Percentiles rank a stretch among this genome's conserved stretches.
Conservation (phyloP, 1,284 basidiomycete genomes). For the Mycosarcoma maydis region DNA sequence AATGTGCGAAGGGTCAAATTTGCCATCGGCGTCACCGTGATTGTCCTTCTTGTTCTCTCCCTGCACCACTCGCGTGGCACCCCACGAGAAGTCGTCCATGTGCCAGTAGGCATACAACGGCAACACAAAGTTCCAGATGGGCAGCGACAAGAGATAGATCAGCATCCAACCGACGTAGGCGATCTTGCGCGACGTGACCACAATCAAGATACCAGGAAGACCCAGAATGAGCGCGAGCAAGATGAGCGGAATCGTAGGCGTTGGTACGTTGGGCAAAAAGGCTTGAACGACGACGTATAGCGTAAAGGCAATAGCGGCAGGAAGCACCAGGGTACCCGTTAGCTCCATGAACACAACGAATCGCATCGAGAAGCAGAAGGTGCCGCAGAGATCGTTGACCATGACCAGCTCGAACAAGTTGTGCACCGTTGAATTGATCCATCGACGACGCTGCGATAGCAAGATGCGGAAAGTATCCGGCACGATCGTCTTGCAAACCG, state of each 20-base stretch:
- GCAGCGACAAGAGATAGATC: constrained; percentile 69
- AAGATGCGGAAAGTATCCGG: constrained; percentile 69
- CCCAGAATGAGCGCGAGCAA: constrained; percentile 69
- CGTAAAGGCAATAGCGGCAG: constrained; percentile 70
- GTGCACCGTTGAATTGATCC: constrained; percentile 71
- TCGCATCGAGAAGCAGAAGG: constrained; percentile 70
- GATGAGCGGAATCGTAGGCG: constrained; percentile 62
- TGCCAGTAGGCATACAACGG: constrained; percentile 67
- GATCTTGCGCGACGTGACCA: constrained; percentile 68
- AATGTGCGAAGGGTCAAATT: constrained; percentile 94
- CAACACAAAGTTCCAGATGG: constrained; percentile 69
- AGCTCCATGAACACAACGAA: constrained; percentile 69
- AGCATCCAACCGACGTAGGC: constrained; percentile 69
- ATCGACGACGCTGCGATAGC: constrained; percentile 69
- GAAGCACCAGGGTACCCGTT: constrained; percentile 69
- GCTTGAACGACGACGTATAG: constrained; percentile 66
- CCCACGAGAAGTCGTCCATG: constrained; percentile 69
- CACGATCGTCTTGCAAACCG: constrained; percentile 70
- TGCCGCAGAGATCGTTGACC: constrained; percentile 69
- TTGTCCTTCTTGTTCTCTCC: constrained; percentile 63
- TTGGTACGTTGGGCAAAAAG: constrained; percentile 49
- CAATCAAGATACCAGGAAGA: constrained; percentile 69
- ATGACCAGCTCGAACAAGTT: constrained; percentile 69
- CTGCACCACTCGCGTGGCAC: constrained; percentile 67
- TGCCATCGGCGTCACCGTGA: constrained; percentile 73